Base-by-base conservation (phyloP, 129 eudicot species). In the Tagetes patula region DNA sequence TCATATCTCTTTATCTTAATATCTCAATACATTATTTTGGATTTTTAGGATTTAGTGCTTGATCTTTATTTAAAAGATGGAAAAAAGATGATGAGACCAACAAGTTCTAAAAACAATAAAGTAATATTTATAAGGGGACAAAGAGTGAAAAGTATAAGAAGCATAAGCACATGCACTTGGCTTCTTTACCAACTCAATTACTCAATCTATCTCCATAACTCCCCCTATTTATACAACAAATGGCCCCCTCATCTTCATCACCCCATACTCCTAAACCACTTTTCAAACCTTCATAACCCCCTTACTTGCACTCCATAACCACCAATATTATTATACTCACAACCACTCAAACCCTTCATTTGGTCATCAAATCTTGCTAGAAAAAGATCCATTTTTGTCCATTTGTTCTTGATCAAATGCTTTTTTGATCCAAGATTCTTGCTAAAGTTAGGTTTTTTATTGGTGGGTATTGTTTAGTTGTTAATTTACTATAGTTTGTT, bases 121-220 rank as follows among this genome's bases (percentile, higher is more conserved):
- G 41, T 14, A 55, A 42, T 54, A 0, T 65, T 62, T 50, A 14
- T 36, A 53, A 43, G 73, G 52, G 65, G 73, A 78, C 72, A 69
- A 78, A 71, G 67, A 31, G 67, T 71, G 55, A 64, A 78, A 79
- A 65, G 78, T 72, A 66, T 65, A 65, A 78, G 76, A 72, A 65
- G 82, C 82, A 79, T 54, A 65, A 72, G 82, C 82, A 79, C 82
- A 72, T 79, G 82, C 78, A 79, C 39, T 63, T 79, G 78, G 74
- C 68, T 72, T 79, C 46, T 72, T 79, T 72, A 79, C 81, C 81
- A 79, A 72, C 74, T 71, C 78, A 79, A 72, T 79, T 56, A 79
- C 78, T 77, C 70, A 47, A 60, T 59, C 81, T 71, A 70, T 77
- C 71, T 64, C 75, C 78, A 79, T 58, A 65, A 65, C 63, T 72